Evolutionary conservation across 176 grass and related monocot species (phyloP).

Genomic region (Triticum timopheevii): DNA sequence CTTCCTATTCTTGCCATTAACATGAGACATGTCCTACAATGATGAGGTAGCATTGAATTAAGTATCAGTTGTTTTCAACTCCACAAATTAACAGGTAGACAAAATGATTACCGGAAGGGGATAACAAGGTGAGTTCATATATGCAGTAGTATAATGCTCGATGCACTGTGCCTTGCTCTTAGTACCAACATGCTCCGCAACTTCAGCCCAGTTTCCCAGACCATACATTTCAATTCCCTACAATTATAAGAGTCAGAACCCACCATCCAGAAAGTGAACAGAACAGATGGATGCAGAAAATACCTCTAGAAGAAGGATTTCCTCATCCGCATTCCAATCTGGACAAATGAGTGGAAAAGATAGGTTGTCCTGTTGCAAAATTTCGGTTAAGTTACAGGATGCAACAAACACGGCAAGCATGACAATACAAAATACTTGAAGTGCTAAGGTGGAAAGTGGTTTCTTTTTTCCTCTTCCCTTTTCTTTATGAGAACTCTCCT

Average conservation of each 20-base stretch:
- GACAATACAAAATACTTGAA: background rate
- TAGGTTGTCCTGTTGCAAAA: conserved; percentile 84
- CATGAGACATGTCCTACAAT: conserved; percentile 90
- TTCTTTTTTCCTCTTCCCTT: background rate
- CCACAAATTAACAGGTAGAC: conserved; percentile 19
- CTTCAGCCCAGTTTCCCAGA: conserved; percentile 94
- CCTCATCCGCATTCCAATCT: conserved; percentile 99
- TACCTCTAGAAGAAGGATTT: conserved; percentile 99
- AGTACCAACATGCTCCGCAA: conserved; percentile 97
- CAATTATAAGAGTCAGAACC: conserved; percentile 36
- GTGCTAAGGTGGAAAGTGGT: background rate
- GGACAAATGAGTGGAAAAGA: conserved; percentile 92
- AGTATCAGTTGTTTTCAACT: conserved; percentile 17
- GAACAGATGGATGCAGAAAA: background rate
- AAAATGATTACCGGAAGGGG: conserved; percentile 78
- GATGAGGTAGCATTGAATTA: conserved; percentile 23
- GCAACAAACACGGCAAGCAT: conserved; percentile 11
- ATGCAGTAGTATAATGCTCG: conserved; percentile 93
- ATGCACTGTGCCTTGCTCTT: conserved; percentile 92
- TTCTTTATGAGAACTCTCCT: background rate
- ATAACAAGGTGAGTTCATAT: conserved; percentile 98
- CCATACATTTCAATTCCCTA: conserved; percentile 99
- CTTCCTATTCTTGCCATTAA: conserved; percentile 98
- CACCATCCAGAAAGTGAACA: background rate
- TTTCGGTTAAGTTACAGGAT: background rate